Evolutionary conservation across 83 land plant genomes (phyloP), one percentile per base, ranked within the genome.

Genomic region (Thuja plicata): DNA sequence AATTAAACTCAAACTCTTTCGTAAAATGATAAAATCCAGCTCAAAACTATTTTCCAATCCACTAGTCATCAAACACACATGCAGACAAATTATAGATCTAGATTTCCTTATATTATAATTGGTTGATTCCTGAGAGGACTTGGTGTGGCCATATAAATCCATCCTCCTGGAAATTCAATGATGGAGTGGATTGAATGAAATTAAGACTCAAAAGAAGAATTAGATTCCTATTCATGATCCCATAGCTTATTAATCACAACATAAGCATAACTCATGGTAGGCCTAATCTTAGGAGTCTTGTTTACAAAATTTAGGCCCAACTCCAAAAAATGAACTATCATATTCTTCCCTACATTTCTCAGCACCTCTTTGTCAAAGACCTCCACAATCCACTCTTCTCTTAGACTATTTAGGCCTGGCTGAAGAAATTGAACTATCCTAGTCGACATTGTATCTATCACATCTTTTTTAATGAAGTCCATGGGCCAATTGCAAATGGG

Each of bases 331-430:
- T 84, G 57, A 86, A 92, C 89, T 87, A 94, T 86, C 89, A 90
- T 85, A 38, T 86, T 92, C 78, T 94, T 92, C 71, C 92, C 87
- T 19, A 87, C 92, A 73, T 87, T 84, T 17, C 32, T 8, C 24
- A 90, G 57, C 66, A 95, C 88, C 48, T 81, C 86, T 46, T 91
- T 94, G 80, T 96, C 97, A 38, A 93, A 94, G 2, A 96, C 96
- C 55, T 96, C 96, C 21, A 90, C 91, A 0, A 93, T 93, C 92
- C 96, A 90, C 27, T 95, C 97, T 66, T 94, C 95, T 38, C 90
- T 57, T 27, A 93, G n/a, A n/a, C n/a, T n/a, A n/a, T n/a, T n/a
- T n/a, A n/a, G n/a, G n/a, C n/a, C n/a, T n/a, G n/a, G n/a, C n/a
- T n/a, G n/a, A n/a, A n/a, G n/a, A n/a, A n/a, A n/a, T n/a, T n/a